These are phyloP conservation scores for Chenopodium album DNA, from an alignment of 148 eudicot species.

Conservation along the genomic window DNA sequence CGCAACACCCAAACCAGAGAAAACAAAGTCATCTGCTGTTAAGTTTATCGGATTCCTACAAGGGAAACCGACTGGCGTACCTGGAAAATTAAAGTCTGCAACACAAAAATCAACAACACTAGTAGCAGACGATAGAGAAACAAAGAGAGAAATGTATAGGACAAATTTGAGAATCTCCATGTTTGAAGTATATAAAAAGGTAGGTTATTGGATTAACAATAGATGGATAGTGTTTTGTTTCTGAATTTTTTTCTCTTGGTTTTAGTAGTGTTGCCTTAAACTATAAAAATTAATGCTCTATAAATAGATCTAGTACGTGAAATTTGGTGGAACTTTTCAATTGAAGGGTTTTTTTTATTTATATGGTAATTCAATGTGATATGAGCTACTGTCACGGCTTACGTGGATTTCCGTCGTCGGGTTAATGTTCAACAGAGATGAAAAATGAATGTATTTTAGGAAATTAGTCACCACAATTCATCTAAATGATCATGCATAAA, in stretches of 20 bases:
- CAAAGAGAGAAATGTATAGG: background rate
- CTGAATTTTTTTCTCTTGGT: background rate
- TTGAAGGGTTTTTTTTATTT: no score
- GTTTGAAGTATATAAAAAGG: background rate
- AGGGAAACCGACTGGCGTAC: conserved; percentile 15
- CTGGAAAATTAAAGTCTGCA: conserved; percentile 16
- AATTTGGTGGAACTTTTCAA: background rate
- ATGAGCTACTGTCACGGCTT: background rate
- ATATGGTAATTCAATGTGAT: background rate
- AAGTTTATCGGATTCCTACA: conserved; percentile 19
- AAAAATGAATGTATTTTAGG: background rate
- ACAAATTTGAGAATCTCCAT: background rate
- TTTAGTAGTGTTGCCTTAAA: background rate
- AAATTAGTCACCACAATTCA: background rate
- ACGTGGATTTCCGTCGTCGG: background rate
- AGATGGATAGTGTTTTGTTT: no score
- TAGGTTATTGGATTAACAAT: no score
- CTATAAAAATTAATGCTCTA: background rate
- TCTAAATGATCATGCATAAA: background rate
- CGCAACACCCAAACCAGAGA: conserved; percentile 9
- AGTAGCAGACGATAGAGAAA: background rate
- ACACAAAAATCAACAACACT: conserved; percentile 24
- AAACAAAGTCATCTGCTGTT: conserved; percentile 18
- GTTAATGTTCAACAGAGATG: no score
- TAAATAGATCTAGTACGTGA: background rate